phyloP scores from a whole-genome alignment of 2,329 filamentous ascomycete genomes.

The Cercospora janseana region DNA sequence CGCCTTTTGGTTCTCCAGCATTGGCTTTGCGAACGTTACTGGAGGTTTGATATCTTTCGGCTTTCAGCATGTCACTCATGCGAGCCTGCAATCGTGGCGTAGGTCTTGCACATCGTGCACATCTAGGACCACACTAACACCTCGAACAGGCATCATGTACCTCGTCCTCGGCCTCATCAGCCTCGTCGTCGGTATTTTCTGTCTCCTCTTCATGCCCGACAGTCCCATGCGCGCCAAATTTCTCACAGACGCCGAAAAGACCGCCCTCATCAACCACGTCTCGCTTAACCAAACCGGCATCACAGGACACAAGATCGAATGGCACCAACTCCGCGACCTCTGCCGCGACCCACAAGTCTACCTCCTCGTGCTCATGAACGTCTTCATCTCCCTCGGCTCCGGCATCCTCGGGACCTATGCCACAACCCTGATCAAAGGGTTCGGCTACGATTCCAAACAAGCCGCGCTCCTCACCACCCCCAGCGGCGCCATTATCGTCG shows the following conservation, averaged over 20 bases:
- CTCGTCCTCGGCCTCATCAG: slow-evolving; percentile 48
- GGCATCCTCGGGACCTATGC: slow-evolving; percentile 43
- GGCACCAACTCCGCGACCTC: slow-evolving; percentile 55
- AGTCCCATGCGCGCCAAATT: slow-evolving; percentile 33
- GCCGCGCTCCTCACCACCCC: slow-evolving; percentile 52
- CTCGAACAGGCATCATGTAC: slow-evolving; percentile 35
- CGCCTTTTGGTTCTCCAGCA: slow-evolving; percentile 64
- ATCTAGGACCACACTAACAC: background rate
- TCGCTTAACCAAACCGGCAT: slow-evolving; percentile 44
- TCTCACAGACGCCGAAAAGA: slow-evolving; percentile 37
- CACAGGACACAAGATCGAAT: slow-evolving; percentile 42
- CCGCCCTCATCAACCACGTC: slow-evolving; percentile 48
- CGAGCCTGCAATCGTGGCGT: slow-evolving; percentile 21
- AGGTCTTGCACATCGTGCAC: background rate
- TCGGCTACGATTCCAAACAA: slow-evolving; percentile 34
- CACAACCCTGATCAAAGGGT: slow-evolving; percentile 34
- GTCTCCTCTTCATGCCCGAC: slow-evolving; percentile 36
- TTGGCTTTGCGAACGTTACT: slow-evolving; percentile 56
- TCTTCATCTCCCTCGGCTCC: slow-evolving; percentile 38
- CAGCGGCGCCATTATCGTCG: slow-evolving; percentile 54
- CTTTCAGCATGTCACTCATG: slow-evolving; percentile 46
- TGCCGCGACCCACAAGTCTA: slow-evolving; percentile 55
- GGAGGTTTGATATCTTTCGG: slow-evolving; percentile 58
- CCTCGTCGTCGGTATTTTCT: slow-evolving; percentile 37
- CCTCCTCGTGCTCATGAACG: slow-evolving; percentile 34